A percentile compares a stretch with the other conserved stretches of the same genome.
These are phyloP conservation scores for Multifurca ochricompacta DNA, from an alignment of 768 basidiomycete genomes.

Conservation along the genomic window DNA sequence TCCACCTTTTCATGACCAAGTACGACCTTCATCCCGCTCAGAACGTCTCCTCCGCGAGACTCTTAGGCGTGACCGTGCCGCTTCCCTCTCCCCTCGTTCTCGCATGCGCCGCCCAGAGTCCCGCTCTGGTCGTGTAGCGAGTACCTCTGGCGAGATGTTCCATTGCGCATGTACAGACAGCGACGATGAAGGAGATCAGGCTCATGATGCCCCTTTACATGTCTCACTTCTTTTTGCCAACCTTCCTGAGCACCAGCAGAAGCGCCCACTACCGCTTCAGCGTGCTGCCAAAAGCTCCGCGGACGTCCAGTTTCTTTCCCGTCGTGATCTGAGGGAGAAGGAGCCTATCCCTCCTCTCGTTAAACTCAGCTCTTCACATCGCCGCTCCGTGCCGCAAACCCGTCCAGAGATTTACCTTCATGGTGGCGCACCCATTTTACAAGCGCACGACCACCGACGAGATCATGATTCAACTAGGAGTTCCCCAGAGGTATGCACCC, in stretches of 20 bases:
- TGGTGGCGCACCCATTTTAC: constrained; percentile 23
- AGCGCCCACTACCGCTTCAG: constrained; percentile 3
- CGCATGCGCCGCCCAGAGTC: constrained; percentile 16
- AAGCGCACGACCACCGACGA: constrained; percentile 14
- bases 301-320: constrained; percentile 13
- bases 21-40: constrained; percentile 42
- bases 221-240: constrained; percentile 25
- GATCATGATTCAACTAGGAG: constrained; percentile 21
- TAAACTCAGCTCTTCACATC: constrained; percentile 33
- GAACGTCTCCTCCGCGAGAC: constrained; percentile 51
- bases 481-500: constrained; percentile 15
- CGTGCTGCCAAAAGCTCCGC: constrained; percentile 20
- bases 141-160: constrained; percentile 16
- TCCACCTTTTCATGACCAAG: constrained; percentile 18
- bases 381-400: constrained; percentile 43
- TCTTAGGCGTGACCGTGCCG: constrained; percentile 38
- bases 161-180: constrained; percentile 23
- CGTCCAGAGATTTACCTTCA: constrained; percentile 47
- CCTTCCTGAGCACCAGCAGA: constrained; percentile 9
- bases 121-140: constrained; percentile 8
- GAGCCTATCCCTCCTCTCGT: neutral
- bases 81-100: constrained; percentile 23
- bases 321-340: constrained; percentile 24
- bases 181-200: constrained; percentile 27
- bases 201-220: constrained; percentile 26